A percentile compares a stretch with the other conserved stretches of the same genome.
Conservation (phyloP, 148 eudicot species). For the Vaccinium myrtillus region DNA sequence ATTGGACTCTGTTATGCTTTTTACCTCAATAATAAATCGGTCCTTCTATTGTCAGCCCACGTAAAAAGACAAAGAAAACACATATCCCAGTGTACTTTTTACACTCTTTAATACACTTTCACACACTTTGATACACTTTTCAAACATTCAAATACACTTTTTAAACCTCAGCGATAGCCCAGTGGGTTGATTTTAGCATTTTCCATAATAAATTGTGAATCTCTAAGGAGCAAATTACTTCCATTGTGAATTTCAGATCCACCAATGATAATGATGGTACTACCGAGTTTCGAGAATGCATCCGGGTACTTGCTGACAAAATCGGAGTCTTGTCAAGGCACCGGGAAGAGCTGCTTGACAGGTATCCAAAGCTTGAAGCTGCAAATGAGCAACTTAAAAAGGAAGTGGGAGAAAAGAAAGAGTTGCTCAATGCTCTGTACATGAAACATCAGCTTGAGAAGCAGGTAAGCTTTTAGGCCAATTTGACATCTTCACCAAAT, state of each 20-base stretch:
- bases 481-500: not conserved
- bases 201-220: not conserved
- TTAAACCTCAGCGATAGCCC: too few relatives aligned
- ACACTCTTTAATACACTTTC: too few relatives aligned
- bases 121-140: too few relatives aligned
- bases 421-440: slow-evolving; percentile 67
- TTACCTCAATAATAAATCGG: not conserved
- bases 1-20: not conserved
- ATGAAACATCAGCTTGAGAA: slow-evolving; percentile 85
- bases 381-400: slow-evolving; percentile 55
- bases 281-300: slow-evolving; percentile 68
- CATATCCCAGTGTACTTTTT: too few relatives aligned
- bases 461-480: slow-evolving; percentile 49
- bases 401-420: slow-evolving; percentile 86
- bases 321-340: slow-evolving; percentile 73
- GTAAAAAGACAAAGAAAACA: too few relatives aligned
- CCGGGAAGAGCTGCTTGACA: slow-evolving; percentile 78
- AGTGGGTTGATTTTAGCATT: too few relatives aligned
- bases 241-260: slow-evolving; percentile 44
- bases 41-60: too few relatives aligned
- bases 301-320: slow-evolving; percentile 76
- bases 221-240: not conserved
- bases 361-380: slow-evolving; percentile 64
- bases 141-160: too few relatives aligned
- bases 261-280: slow-evolving; percentile 54